These are phyloP conservation scores for Acorus gramineus DNA, from an alignment of 106 monocot species.

Conservation along the genomic window DNA sequence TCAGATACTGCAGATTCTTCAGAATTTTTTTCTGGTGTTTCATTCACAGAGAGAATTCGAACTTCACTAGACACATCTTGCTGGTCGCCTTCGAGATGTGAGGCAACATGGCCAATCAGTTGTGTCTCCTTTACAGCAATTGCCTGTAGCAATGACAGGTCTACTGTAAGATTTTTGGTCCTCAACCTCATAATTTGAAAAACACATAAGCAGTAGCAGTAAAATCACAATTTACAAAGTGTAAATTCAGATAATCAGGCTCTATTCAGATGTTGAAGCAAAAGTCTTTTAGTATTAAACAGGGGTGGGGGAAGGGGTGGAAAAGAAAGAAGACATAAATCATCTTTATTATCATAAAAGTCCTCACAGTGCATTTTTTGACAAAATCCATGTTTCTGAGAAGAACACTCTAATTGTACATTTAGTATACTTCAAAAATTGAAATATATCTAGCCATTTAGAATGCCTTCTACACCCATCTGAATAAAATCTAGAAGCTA, in stretches of 20 bases:
- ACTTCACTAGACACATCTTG: slow-evolving; percentile 16
- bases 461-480: too few relatives aligned
- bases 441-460: background rate
- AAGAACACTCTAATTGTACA: too few relatives aligned
- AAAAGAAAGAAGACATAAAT: too few relatives aligned
- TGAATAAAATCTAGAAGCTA: too few relatives aligned
- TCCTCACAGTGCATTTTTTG: too few relatives aligned
- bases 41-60: slow-evolving; percentile 27
- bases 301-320: too few relatives aligned
- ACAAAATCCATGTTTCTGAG: too few relatives aligned
- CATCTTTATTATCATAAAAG: too few relatives aligned
- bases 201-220: background rate
- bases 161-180: too few relatives aligned
- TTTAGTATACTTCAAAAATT: background rate
- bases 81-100: slow-evolving; percentile 7
- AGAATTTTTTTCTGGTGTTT: slow-evolving; percentile 6
- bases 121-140: slow-evolving; percentile 67
- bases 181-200: background rate
- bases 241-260: too few relatives aligned
- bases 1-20: background rate
- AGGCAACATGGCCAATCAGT: slow-evolving; percentile 40
- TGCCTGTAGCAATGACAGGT: slow-evolving; percentile 33
- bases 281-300: too few relatives aligned
- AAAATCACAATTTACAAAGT: background rate
- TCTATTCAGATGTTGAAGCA: too few relatives aligned